Conservation (phyloP, 805 yeast genomes). For the Barnettozyma sucrosica region DNA sequence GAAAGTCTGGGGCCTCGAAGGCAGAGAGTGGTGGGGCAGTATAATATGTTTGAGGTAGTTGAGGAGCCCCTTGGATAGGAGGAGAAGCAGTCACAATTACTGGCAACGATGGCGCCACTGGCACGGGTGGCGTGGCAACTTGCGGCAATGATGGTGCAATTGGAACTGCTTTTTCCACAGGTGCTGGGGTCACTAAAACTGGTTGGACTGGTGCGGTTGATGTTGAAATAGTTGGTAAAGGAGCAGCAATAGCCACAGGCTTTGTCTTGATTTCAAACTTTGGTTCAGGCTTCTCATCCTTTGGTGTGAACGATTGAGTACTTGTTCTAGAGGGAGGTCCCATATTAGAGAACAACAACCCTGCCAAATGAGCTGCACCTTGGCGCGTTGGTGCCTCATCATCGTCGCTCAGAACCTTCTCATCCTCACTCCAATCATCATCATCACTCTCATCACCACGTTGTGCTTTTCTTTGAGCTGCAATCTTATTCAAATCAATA, state of each 20-base stretch:
- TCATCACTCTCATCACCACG: conserved; percentile 38
- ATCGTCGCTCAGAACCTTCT: conserved; percentile 28
- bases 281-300: conserved; percentile 17
- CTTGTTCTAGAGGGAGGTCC: conserved; percentile 22
- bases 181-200: conserved; percentile 3
- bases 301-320: conserved; percentile 19
- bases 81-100: not conserved
- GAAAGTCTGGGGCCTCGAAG: not conserved
- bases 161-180: conserved; percentile 14
- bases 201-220: conserved; percentile 5
- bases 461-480: conserved; percentile 69
- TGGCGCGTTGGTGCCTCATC: conserved; percentile 29
- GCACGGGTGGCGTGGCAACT: conserved; percentile 6
- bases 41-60: not conserved
- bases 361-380: conserved; percentile 26
- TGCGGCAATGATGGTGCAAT: conserved; percentile 25
- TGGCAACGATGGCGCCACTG: conserved; percentile 28
- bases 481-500: conserved; percentile 55
- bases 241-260: conserved; percentile 25
- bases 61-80: not conserved
- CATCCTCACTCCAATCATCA: conserved; percentile 32
- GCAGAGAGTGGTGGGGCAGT: not conserved
- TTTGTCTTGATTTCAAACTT: conserved; percentile 17
- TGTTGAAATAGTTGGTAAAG: conserved; percentile 23
- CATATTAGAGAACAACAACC: conserved; percentile 24